Base-by-base conservation (phyloP, 1,139 yeast genomes). In the Geotrichum phurueaensis region DNA sequence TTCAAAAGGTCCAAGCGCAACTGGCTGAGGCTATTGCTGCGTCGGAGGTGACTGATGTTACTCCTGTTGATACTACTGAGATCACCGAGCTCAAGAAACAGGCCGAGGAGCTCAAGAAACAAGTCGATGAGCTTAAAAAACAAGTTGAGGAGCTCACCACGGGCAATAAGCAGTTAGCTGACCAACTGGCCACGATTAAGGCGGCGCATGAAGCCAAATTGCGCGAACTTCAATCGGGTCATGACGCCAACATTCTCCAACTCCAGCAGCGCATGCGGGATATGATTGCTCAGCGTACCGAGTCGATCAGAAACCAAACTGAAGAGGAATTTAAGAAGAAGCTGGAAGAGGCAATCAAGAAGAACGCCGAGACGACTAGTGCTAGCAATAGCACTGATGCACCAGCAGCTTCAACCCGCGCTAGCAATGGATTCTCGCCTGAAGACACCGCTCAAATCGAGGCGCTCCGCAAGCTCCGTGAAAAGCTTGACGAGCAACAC, bases 1-100 rank as follows among this genome's bases (percentile, higher is more conserved):
- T 68, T 25, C 69, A 67, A 51, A 63, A 61, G 6, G 64, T 68
- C 9, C 61, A 65, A 25, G 69, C 67, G 48, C 69, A 67, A 53
- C 60, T 62, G 7, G 60, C 65, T 23, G 69, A 67, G 3, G 56
- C 60, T n/a, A 25, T 55, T 13, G 54, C 25, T 29, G 60, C 57
- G 18, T 25, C 45, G 39, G 65, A 61, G 56, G 59, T 61, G 13
- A 53, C 57, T 33, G 20, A 39, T 15, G 18, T n/a, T 18, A 39
- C 45, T 39, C 45, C 45, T 18, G 45, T 39, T 57, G 59, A 43
- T 58, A 53, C 45, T 15, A 54, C 53, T 51, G 57, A 60, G 57
- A 55, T 61, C 23, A 58, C 53, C 33, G 55, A 48, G 50, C 58
- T 61, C 31, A 25, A 63, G 48, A 57, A 62, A 49, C 57, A 55